Conservation (phyloP, 345 rosid genomes). For the Eucalyptus decipiens region DNA sequence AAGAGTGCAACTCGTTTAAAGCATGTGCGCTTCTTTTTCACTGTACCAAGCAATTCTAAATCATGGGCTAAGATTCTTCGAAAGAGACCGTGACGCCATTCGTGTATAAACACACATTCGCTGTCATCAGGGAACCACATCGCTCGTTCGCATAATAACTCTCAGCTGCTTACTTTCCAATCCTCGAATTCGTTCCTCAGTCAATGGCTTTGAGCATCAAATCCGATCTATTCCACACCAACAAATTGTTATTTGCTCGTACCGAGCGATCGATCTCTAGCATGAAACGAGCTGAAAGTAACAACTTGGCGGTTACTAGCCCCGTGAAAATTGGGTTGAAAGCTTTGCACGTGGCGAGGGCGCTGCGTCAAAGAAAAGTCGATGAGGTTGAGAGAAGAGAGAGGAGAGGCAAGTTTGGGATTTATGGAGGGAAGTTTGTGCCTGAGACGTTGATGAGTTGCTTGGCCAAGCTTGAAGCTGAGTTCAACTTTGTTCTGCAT, state of each 20-base stretch:
- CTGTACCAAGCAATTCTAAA: background rate
- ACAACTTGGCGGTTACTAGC: background rate
- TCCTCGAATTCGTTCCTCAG: background rate
- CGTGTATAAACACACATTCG: background rate
- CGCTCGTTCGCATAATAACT: background rate
- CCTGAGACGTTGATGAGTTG: constrained; percentile 52
- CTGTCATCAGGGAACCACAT: background rate
- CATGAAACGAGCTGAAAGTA: background rate
- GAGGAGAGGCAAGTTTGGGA: constrained; percentile 40
- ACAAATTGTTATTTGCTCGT: background rate
- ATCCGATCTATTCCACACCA: background rate
- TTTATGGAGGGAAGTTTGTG: constrained; percentile 70
- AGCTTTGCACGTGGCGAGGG: background rate
- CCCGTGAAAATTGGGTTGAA: background rate
- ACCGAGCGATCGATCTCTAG: background rate
- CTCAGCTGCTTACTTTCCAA: background rate
- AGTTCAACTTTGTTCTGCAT: constrained; percentile 22
- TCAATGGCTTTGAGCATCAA: background rate
- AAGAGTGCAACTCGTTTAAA: background rate
- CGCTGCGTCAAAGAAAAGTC: too few relatives aligned
- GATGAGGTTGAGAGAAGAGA: background rate
- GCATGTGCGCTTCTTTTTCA: background rate
- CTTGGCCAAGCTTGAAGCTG: constrained; percentile 44
- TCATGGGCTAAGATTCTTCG: background rate
- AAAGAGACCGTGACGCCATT: background rate